phyloP scores from a whole-genome alignment of 225 moss, liverwort and hornwort genomes.

The Anthoceros angustus region DNA sequence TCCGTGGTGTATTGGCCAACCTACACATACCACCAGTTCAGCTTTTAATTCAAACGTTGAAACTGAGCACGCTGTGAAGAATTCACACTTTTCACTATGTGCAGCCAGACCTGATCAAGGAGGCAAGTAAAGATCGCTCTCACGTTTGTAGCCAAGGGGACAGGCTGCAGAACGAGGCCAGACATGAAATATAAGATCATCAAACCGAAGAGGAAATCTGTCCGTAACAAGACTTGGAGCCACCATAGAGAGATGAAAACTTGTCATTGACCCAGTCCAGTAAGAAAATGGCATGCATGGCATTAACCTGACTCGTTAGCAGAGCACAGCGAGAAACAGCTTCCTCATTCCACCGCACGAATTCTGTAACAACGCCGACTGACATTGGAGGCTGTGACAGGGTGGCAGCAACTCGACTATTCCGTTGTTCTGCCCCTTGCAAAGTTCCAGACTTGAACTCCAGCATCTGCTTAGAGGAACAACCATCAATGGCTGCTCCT shows the following conservation, averaged over 20 bases:
- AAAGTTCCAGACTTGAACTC: neutral
- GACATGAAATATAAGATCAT: neutral
- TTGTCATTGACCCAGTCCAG: neutral
- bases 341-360: constrained; percentile 82
- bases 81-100: too few relatives aligned
- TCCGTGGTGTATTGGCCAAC: constrained; percentile 71
- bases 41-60: too few relatives aligned
- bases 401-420: constrained; percentile 3
- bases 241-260: constrained; percentile 4
- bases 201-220: constrained; percentile 6
- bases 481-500: neutral
- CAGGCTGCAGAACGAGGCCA: constrained; percentile 28
- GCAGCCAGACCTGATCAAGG: constrained; percentile 54
- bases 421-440: neutral
- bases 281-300: neutral
- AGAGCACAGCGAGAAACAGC: constrained; percentile 65
- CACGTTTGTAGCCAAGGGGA: constrained; percentile 73
- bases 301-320: constrained; percentile 56
- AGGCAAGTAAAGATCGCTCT: constrained; percentile 74
- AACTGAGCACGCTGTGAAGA: too few relatives aligned
- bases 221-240: constrained; percentile 2
- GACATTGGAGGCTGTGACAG: constrained; percentile 18
- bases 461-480: neutral
- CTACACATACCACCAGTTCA: constrained; percentile 18
- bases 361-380: constrained; percentile 55